Conservation (phyloP, 345 rosid species). For the Aquilaria yunnanensis region DNA sequence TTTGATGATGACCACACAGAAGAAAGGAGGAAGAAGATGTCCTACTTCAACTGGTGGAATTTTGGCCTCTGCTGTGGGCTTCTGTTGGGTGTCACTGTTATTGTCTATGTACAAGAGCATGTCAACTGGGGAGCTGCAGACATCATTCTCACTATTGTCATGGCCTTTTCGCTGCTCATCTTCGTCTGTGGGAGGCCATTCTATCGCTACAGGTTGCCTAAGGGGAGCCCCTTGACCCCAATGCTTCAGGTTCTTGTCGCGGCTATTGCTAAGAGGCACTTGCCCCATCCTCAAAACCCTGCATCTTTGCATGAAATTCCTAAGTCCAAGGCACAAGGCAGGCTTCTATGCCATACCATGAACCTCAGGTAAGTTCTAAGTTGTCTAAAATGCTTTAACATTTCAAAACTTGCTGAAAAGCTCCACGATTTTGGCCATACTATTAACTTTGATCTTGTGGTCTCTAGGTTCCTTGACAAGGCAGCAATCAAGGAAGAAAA, state of each 20-base stretch:
- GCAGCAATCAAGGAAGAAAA: constrained; percentile 58
- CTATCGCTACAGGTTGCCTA: constrained; percentile 62
- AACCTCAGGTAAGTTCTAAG: constrained; percentile 52
- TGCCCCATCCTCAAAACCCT: constrained; percentile 50
- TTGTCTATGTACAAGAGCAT: constrained; percentile 77
- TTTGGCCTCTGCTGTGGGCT: constrained; percentile 71
- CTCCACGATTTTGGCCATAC: background rate
- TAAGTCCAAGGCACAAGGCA: constrained; percentile 31
- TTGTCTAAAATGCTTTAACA: too few species aligned
- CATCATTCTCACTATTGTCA: constrained; percentile 47
- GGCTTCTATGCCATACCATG: constrained; percentile 60
- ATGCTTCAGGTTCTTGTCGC: constrained; percentile 75
- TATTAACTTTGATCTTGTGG: background rate
- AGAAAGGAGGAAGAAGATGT: constrained; percentile 84
- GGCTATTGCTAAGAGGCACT: constrained; percentile 65
- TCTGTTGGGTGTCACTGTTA: constrained; percentile 58
- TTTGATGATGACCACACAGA: constrained; percentile 67
- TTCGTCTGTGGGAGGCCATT: constrained; percentile 62
- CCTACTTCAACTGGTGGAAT: constrained; percentile 96
- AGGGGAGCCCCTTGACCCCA: constrained; percentile 85
- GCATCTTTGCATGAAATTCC: constrained; percentile 48
- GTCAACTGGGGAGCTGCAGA: constrained; percentile 83
- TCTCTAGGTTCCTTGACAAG: constrained; percentile 79
- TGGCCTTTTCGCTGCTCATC: constrained; percentile 56
- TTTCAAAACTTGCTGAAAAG: too few species aligned